Percentiles rank a stretch among this genome's conserved stretches.
These are phyloP conservation scores for Populus trichocarpa DNA, from an alignment of 441 rosid species.

Conservation along the genomic window DNA sequence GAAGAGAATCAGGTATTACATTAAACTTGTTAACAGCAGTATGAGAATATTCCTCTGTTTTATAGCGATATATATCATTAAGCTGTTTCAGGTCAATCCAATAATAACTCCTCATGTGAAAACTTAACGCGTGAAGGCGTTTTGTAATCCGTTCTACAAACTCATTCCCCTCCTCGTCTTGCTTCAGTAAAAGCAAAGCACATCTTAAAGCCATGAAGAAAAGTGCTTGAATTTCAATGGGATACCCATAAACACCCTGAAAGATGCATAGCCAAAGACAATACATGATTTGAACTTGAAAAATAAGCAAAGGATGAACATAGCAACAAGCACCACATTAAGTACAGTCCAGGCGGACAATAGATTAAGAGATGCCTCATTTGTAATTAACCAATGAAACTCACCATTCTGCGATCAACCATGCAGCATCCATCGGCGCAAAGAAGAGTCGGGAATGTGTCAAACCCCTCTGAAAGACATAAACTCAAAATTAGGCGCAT, in stretches of 20 bases:
- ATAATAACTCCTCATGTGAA: slow-evolving; percentile 81
- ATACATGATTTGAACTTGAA: background rate
- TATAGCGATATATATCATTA: slow-evolving; percentile 81
- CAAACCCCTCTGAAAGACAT: slow-evolving; percentile 87
- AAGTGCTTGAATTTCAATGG: slow-evolving; percentile 87
- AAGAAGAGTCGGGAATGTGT: slow-evolving; percentile 91
- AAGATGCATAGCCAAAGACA: slow-evolving; percentile 1
- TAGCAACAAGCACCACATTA: background rate
- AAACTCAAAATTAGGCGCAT: slow-evolving; percentile 82
- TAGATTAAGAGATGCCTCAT: background rate
- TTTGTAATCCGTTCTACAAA: slow-evolving; percentile 69
- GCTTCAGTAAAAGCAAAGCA: slow-evolving; percentile 74
- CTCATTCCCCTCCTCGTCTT: slow-evolving; percentile 81
- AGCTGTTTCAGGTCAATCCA: slow-evolving; percentile 95
- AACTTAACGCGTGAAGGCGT: slow-evolving; percentile 90
- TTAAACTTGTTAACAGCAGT: slow-evolving; percentile 92
- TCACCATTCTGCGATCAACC: slow-evolving; percentile 96
- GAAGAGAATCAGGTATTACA: slow-evolving; percentile 95
- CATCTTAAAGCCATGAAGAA: slow-evolving; percentile 92
- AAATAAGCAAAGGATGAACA: background rate
- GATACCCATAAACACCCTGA: slow-evolving; percentile 94
- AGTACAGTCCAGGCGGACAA: background rate
- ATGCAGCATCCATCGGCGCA: slow-evolving; percentile 97
- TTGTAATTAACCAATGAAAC: slow-evolving; percentile 17
- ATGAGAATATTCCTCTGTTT: slow-evolving; percentile 94